Evolutionary conservation across 495 filamentous ascomycete species (phyloP).

Genomic region (Podospora fimiseda): DNA sequence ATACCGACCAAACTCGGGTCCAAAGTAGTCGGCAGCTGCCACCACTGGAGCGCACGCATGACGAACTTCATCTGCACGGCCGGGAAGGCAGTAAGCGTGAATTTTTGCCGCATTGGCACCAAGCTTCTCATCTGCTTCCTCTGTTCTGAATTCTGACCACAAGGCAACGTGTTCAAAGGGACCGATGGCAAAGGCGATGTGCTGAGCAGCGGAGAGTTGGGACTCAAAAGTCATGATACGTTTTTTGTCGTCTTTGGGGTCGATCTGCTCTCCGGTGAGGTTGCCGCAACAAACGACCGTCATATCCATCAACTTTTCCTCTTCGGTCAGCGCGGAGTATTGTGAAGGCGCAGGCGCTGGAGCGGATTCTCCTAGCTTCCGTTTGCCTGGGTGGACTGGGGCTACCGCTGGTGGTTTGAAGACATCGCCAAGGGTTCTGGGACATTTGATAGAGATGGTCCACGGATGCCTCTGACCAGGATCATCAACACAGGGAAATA

Average conservation of each 20-base stretch:
- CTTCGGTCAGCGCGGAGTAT: constrained; percentile 44
- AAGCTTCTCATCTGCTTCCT: constrained; percentile 84
- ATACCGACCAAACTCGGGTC: constrained; percentile 75
- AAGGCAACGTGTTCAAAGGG: constrained; percentile 93
- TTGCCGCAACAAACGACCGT: constrained; percentile 86
- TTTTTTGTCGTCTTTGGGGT: constrained; percentile 65
- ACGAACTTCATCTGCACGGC: constrained; percentile 66
- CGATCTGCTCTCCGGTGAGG: constrained; percentile 69
- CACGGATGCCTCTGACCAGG: constrained; percentile 70
- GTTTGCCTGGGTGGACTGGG: constrained; percentile 27
- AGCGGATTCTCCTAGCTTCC: constrained; percentile 29
- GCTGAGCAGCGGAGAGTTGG: constrained; percentile 63
- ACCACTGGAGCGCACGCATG: constrained; percentile 62
- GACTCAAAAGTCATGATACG: constrained; percentile 79
- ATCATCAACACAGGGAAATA: constrained; percentile 92
- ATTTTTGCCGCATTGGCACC: constrained; percentile 76
- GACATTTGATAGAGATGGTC: constrained; percentile 80
- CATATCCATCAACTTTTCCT: constrained; percentile 82
- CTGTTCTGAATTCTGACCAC: constrained; percentile 73
- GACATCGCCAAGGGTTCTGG: constrained; percentile 79
- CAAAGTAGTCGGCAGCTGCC: constrained; percentile 75
- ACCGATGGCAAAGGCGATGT: constrained; percentile 86
- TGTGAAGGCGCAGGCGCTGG: constrained; percentile 28
- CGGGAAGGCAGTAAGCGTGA: constrained; percentile 84
- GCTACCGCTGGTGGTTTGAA: constrained; percentile 42